phyloP scores from a whole-genome alignment of 164 flowering plant genomes.

The Vitis labrusca region DNA sequence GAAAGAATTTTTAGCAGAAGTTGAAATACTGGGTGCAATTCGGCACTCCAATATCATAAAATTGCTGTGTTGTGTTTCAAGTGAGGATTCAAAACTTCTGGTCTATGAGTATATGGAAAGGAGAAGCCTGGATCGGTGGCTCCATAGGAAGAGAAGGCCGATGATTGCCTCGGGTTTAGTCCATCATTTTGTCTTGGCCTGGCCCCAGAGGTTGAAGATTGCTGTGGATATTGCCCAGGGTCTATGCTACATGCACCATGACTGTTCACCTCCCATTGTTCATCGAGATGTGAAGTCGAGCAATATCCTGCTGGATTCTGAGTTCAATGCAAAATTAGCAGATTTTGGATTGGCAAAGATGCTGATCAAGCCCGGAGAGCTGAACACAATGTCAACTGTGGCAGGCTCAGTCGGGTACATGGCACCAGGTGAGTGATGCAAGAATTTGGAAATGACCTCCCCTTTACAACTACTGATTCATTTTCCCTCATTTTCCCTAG shows the following conservation, averaged over 20 bases:
- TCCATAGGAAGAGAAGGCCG: constrained; percentile 31
- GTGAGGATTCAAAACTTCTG: constrained; percentile 53
- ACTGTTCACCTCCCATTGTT: constrained; percentile 56
- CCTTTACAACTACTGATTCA: neutral
- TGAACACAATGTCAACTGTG: constrained; percentile 41
- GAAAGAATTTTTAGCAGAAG: constrained; percentile 64
- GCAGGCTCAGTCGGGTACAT: constrained; percentile 80
- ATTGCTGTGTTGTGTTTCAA: constrained; percentile 54
- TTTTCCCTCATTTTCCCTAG: neutral
- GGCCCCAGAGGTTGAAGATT: constrained; percentile 64
- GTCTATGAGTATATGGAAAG: constrained; percentile 76
- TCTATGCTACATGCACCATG: constrained; percentile 73
- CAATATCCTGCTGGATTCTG: constrained; percentile 63
- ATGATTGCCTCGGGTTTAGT: neutral
- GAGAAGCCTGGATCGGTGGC: constrained; percentile 60
- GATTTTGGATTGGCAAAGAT: constrained; percentile 79
- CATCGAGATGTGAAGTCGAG: constrained; percentile 81
- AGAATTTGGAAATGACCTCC: neutral
- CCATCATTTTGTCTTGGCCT: constrained; percentile 32
- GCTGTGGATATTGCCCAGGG: constrained; percentile 78
- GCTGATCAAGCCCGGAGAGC: constrained; percentile 36
- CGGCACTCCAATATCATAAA: constrained; percentile 69
- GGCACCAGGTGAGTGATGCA: constrained; percentile 54
- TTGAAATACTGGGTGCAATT: constrained; percentile 49
- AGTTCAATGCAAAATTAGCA: constrained; percentile 67